Evolutionary conservation across 2,329 filamentous ascomycete genomes (phyloP).

Genomic region (Nectriaceae sp.): DNA sequence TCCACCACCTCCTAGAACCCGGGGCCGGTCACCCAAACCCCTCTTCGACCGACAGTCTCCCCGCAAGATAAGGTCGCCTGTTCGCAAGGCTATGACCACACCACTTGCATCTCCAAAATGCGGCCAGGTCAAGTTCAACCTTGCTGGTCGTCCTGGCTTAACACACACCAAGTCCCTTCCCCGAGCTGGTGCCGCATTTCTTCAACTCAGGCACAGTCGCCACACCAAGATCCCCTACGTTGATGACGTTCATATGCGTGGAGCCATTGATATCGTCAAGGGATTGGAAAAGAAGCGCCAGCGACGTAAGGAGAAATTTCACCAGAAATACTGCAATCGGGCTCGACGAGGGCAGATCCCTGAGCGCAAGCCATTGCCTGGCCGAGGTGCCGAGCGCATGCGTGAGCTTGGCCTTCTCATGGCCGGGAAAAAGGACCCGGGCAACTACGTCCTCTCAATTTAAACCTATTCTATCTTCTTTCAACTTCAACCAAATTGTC

Average conservation of each 20-base stretch:
- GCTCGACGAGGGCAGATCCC: constrained; percentile 67
- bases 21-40: constrained; percentile 52
- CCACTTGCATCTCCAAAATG: constrained; percentile 43
- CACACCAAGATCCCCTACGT: constrained; percentile 34
- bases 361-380: constrained; percentile 71
- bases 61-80: constrained; percentile 68
- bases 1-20: constrained; percentile 44
- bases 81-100: constrained; percentile 49
- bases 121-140: constrained; percentile 39
- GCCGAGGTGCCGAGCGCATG: constrained; percentile 92
- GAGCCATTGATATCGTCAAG: constrained; percentile 97
- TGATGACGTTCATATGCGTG: constrained; percentile 70
- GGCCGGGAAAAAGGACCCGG: constrained; percentile 74
- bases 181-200: constrained; percentile 72
- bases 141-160: constrained; percentile 62
- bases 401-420: constrained; percentile 77
- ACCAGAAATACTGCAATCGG: constrained; percentile 85
- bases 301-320: constrained; percentile 88
- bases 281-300: constrained; percentile 93
- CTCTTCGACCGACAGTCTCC: constrained; percentile 72
- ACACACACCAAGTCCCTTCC: constrained; percentile 86
- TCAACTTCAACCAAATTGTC: not conserved
- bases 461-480: constrained; percentile 39
- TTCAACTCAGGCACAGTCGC: constrained; percentile 48
- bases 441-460: constrained; percentile 77